A percentile compares a stretch with the other conserved stretches of the same genome.
Conservation (phyloP, 2,329 filamentous ascomycete species). For the Penicillium rolfsii region DNA sequence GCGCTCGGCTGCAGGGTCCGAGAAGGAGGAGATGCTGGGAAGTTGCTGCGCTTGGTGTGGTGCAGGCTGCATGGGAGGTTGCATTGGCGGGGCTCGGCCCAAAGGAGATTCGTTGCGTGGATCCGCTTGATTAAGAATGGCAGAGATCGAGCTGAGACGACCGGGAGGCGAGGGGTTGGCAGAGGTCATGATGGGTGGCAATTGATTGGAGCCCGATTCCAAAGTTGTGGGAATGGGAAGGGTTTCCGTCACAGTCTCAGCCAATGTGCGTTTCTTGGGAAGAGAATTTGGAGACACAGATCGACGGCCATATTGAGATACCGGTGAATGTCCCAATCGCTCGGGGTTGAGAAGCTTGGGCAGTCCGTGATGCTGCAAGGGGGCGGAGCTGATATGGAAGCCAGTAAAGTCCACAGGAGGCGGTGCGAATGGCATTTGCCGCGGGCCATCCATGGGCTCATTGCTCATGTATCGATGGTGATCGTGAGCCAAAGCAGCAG, state of each 20-base stretch:
- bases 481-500: conserved; percentile 37
- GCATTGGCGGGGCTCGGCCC: conserved; percentile 38
- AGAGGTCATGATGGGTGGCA: conserved; percentile 45
- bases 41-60: conserved; percentile 33
- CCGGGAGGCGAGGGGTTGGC: conserved; percentile 51
- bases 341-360: conserved; percentile 39
- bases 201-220: conserved; percentile 42
- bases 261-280: conserved; percentile 43
- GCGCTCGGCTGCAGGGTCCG: conserved; percentile 62
- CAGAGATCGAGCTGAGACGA: conserved; percentile 74
- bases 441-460: conserved; percentile 44
- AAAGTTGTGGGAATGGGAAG: conserved; percentile 34
- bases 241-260: conserved; percentile 38
- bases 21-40: conserved; percentile 49
- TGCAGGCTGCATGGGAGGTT: conserved; percentile 29
- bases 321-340: conserved; percentile 35
- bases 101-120: conserved; percentile 44
- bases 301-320: conserved; percentile 36
- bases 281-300: conserved; percentile 38
- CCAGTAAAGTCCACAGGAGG: conserved; percentile 56
- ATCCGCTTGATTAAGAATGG: conserved; percentile 67
- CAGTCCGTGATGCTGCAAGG: conserved; percentile 38
- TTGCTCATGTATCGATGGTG: conserved; percentile 40
- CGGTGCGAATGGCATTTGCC: conserved; percentile 41
- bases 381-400: conserved; percentile 41